A percentile compares a stretch with the other conserved stretches of the same genome.
phyloP scores from a whole-genome alignment of 169 alveolate species.

The Cyclospora cayetanensis region DNA sequence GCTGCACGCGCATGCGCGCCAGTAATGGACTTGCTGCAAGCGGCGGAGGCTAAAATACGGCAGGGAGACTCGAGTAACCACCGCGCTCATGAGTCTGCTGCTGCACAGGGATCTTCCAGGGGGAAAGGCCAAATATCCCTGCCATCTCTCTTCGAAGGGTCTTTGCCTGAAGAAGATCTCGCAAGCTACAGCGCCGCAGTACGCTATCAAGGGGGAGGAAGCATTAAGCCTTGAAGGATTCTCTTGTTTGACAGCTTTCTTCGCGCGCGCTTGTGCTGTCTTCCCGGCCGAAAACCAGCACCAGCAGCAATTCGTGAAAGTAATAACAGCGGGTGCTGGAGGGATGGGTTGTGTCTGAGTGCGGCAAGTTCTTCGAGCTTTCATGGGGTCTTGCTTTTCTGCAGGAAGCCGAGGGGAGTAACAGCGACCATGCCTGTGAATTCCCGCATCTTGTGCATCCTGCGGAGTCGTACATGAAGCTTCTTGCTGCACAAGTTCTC shows the following conservation, averaged over 20 bases:
- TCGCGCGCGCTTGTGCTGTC: too few species aligned
- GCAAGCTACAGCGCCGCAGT: neutral
- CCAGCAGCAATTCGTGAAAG: too few species aligned
- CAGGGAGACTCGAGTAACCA: neutral
- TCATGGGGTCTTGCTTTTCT: too few species aligned
- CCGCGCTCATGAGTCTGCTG: neutral
- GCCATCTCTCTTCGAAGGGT: neutral
- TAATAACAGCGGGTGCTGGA: too few species aligned
- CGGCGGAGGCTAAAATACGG: neutral
- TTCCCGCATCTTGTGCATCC: neutral
- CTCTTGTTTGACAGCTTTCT: too few species aligned
- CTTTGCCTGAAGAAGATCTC: neutral
- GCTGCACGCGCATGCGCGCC: neutral
- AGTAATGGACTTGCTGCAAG: neutral
- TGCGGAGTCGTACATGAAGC: slow-evolving; percentile 8
- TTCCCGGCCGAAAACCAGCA: too few species aligned
- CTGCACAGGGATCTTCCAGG: neutral
- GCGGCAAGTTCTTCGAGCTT: too few species aligned
- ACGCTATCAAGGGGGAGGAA: neutral
- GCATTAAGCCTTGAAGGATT: neutral
- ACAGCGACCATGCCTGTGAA: neutral
- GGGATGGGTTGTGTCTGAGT: too few species aligned
- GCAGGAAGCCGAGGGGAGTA: neutral
- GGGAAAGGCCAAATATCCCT: neutral
- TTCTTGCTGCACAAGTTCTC: neutral